These are phyloP conservation scores for Escallonia herrerae DNA, from an alignment of 129 eudicot genomes.

Conservation along the genomic window DNA sequence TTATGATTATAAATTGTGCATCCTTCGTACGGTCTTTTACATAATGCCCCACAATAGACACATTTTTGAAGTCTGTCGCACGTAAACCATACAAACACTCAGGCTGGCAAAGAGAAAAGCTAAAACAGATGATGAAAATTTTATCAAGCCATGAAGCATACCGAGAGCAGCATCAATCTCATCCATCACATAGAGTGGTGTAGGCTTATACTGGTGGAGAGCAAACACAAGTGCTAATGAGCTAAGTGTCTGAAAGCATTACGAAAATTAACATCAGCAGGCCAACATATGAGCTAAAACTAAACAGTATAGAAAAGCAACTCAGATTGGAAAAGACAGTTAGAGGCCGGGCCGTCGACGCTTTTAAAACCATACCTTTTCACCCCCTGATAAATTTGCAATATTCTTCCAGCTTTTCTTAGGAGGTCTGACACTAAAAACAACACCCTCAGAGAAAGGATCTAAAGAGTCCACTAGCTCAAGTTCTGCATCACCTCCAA, in stretches of 20 bases:
- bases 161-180: slow-evolving; percentile 99
- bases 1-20: slow-evolving; percentile 91
- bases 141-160: slow-evolving; percentile 8
- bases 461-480: slow-evolving; percentile 96
- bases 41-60: slow-evolving; percentile 97
- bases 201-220: slow-evolving; percentile 96
- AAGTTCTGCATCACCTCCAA: slow-evolving; percentile 99
- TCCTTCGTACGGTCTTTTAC: slow-evolving; percentile 94
- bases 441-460: slow-evolving; percentile 98
- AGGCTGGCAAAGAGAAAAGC: neutral
- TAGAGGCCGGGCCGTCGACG: neutral
- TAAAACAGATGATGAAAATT: neutral
- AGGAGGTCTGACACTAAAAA: slow-evolving; percentile 97
- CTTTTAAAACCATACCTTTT: slow-evolving; percentile 53
- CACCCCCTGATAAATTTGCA: slow-evolving; percentile 97
- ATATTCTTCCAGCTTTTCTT: slow-evolving; percentile 99
- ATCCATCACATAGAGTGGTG: slow-evolving; percentile 99
- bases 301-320: neutral
- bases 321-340: neutral
- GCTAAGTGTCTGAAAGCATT: slow-evolving; percentile 72
- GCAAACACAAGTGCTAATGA: slow-evolving; percentile 98
- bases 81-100: neutral
- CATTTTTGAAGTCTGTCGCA: slow-evolving; percentile 79
- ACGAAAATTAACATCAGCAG: slow-evolving; percentile 2
- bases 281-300: neutral